A percentile compares a stretch with the other conserved stretches of the same genome.
phyloP scores from a whole-genome alignment of 768 basidiomycete species.

The Podaxis pistillaris region DNA sequence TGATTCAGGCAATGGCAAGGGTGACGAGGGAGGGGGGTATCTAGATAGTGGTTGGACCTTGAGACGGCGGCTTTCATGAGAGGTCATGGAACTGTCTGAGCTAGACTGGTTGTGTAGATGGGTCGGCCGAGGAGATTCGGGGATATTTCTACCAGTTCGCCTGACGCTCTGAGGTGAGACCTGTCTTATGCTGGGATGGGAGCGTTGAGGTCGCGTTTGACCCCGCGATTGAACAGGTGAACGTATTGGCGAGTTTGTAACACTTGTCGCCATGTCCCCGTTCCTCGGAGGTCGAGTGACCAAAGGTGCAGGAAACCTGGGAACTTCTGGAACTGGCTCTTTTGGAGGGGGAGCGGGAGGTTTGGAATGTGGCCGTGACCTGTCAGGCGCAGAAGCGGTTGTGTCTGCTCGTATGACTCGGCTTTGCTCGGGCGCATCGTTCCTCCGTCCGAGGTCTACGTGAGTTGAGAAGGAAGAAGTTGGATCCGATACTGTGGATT shows the following conservation, averaged over 20 bases:
- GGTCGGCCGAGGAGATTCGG: background rate
- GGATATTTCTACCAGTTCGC: background rate
- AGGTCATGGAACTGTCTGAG: background rate
- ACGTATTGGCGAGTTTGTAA: background rate
- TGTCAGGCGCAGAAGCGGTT: background rate
- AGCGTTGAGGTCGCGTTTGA: background rate
- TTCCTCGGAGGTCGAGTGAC: background rate
- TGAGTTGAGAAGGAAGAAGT: background rate
- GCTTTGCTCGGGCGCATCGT: background rate
- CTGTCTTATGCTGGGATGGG: background rate
- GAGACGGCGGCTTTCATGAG: background rate
- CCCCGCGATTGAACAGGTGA: background rate
- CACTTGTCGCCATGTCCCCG: background rate
- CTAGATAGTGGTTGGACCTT: background rate
- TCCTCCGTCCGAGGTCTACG: background rate
- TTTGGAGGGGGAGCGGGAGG: conserved; percentile 3
- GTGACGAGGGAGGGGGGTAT: background rate
- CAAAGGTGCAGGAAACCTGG: background rate
- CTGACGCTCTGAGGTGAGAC: background rate
- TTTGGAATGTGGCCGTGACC: background rate
- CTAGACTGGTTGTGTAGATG: background rate
- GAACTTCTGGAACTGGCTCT: conserved; percentile 1
- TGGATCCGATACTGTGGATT: background rate
- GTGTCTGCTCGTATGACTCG: background rate
- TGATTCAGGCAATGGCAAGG: background rate